Percentiles rank a stretch among this genome's conserved stretches.
Evolutionary conservation across 192 early-diverging fungal species (phyloP).

Genomic region (Coemansia sp.): DNA sequence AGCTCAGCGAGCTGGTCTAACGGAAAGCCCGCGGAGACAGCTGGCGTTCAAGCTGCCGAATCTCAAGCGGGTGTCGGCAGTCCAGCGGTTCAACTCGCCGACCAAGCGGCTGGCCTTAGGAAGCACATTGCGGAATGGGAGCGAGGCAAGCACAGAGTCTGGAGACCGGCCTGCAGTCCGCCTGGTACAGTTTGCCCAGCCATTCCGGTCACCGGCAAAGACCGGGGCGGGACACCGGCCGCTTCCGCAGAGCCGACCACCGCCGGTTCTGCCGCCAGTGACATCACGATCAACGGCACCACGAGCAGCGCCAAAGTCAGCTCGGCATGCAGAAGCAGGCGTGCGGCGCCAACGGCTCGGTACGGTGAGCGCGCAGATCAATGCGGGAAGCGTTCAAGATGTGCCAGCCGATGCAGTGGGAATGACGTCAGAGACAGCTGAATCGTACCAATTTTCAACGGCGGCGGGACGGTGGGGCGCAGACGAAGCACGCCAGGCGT

Average conservation of each 20-base stretch:
- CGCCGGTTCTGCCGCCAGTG: constrained; percentile 27
- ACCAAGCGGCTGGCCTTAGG: constrained; percentile 25
- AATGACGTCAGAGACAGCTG: constrained; percentile 23
- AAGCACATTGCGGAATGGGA: too few relatives aligned
- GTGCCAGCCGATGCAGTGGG: constrained; percentile 19
- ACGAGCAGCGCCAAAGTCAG: neutral
- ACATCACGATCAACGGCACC: neutral
- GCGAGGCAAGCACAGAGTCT: too few relatives aligned
- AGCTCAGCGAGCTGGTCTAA: neutral
- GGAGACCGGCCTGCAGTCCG: too few relatives aligned
- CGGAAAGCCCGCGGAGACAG: neutral
- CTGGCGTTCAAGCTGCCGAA: constrained; percentile 35
- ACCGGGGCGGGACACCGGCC: neutral
- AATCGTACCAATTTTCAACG: constrained; percentile 6
- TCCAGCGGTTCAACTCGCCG: constrained; percentile 35
- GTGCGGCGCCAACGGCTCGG: neutral
- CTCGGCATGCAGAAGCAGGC: neutral
- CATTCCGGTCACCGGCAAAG: too few relatives aligned
- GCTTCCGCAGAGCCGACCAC: constrained; percentile 7
- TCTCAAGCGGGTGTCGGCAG: constrained; percentile 22
- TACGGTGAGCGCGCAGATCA: constrained; percentile 7
- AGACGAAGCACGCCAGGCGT: constrained; percentile 24
- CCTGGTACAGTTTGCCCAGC: too few relatives aligned
- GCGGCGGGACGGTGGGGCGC: constrained; percentile 26
- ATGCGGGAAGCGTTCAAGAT: neutral